These are phyloP conservation scores for Amphicarpaea edgeworthii DNA, from an alignment of 306 rosid species.

Conservation along the genomic window DNA sequence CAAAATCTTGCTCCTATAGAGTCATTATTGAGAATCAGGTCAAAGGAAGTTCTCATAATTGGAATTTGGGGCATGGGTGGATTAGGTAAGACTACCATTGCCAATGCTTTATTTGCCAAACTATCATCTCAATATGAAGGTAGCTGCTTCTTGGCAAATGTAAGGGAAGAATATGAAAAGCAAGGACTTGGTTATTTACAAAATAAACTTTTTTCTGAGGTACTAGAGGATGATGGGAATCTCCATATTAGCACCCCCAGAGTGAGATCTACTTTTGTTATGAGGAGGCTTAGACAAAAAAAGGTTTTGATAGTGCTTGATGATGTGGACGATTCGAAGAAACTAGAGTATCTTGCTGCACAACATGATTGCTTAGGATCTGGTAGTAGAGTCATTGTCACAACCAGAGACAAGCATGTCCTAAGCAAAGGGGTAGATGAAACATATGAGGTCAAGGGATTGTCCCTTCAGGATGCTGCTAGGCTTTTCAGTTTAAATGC, in stretches of 20 bases:
- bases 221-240: conserved; percentile 27
- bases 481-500: conserved; percentile 33
- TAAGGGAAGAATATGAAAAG: conserved; percentile 21
- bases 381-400: conserved; percentile 42
- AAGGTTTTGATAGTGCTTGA: conserved; percentile 39
- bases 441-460: conserved; percentile 33
- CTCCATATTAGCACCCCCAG: neutral
- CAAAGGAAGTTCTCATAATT: conserved; percentile 37
- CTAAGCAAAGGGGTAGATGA: conserved; percentile 37
- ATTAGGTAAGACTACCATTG: conserved; percentile 40
- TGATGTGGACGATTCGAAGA: conserved; percentile 26
- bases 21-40: conserved; percentile 25
- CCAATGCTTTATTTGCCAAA: conserved; percentile 20
- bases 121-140: conserved; percentile 36
- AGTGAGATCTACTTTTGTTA: conserved; percentile 15
- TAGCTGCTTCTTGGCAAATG: conserved; percentile 34
- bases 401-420: conserved; percentile 43
- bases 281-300: conserved; percentile 28
- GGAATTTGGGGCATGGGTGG: conserved; percentile 47
- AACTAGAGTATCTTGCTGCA: conserved; percentile 24
- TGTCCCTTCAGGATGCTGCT: conserved; percentile 31
- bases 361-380: conserved; percentile 15
- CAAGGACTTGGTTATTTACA: conserved; percentile 11
- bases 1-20: conserved; percentile 28
- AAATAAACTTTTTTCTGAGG: conserved; percentile 32